phyloP scores from a whole-genome alignment of 108 stramenopile species.

The Nitzschia inconspicua region DNA sequence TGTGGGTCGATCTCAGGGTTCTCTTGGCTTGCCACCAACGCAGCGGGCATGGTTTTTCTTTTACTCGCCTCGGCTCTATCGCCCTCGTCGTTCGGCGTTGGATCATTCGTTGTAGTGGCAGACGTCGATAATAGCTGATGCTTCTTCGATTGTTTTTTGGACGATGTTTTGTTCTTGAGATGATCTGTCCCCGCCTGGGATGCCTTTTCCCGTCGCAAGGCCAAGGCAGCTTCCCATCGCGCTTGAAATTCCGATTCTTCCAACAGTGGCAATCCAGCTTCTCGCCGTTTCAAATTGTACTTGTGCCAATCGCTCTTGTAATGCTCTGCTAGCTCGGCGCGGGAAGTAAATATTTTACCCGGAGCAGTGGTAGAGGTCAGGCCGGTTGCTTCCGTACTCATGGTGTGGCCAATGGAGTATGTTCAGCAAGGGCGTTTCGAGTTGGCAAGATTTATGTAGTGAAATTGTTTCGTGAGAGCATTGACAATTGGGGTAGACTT shows the following conservation, averaged over 20 bases:
- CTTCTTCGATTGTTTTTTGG: conserved; percentile 32
- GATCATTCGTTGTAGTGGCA: conserved; percentile 5
- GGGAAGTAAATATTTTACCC: conserved; percentile 67
- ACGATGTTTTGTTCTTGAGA: conserved; percentile 44
- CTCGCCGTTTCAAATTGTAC: conserved; percentile 95
- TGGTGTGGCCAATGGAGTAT: no score
- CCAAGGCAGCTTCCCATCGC: conserved; percentile 80
- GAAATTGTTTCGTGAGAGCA: no score
- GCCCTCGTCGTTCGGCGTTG: background rate
- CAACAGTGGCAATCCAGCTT: conserved; percentile 73
- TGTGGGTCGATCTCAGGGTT: conserved; percentile 78
- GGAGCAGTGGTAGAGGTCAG: conserved; percentile 86
- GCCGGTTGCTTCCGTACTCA: background rate
- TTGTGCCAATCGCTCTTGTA: conserved; percentile 97
- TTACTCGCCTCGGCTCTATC: conserved; percentile 1
- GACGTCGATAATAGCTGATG: conserved; percentile 9
- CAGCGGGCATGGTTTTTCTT: conserved; percentile 1
- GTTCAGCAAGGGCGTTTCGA: no score
- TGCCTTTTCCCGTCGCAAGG: conserved; percentile 63
- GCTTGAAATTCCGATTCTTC: conserved; percentile 67
- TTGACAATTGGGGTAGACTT: no score
- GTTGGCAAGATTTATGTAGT: no score
- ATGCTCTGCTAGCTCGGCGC: conserved; percentile 72
- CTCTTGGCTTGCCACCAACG: conserved; percentile 45
- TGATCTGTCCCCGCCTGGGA: conserved; percentile 51